Percentiles rank a stretch among this genome's conserved stretches.
Conservation (phyloP, 2,329 filamentous ascomycete species). For the Emergomyces orientalis region DNA sequence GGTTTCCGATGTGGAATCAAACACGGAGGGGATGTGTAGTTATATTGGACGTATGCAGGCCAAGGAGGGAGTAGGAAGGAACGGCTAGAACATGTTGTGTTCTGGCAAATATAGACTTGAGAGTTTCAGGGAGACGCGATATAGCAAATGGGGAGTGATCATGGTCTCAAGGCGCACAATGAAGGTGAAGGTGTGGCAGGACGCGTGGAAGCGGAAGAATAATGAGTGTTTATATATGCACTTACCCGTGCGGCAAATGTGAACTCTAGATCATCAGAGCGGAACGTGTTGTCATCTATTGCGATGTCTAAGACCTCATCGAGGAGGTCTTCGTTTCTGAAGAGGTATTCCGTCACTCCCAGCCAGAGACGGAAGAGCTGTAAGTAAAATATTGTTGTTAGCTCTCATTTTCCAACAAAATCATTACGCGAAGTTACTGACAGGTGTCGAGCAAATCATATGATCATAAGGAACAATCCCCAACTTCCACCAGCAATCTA, state of each 20-base stretch:
- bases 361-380: slow-evolving; percentile 88
- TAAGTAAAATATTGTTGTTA: neutral
- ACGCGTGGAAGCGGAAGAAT: neutral
- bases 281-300: slow-evolving; percentile 80
- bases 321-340: slow-evolving; percentile 69
- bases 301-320: slow-evolving; percentile 79
- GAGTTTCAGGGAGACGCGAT: neutral
- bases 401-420: neutral
- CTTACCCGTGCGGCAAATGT: slow-evolving; percentile 78
- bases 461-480: slow-evolving; percentile 96
- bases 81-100: neutral
- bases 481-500: slow-evolving; percentile 94
- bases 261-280: slow-evolving; percentile 94
- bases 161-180: neutral
- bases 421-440: slow-evolving; percentile 30
- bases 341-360: slow-evolving; percentile 93
- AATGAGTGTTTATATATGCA: slow-evolving; percentile 10
- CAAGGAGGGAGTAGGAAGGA: neutral
- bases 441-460: slow-evolving; percentile 97
- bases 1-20: slow-evolving; percentile 3
- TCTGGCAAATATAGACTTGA: neutral
- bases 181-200: neutral
- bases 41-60: neutral
- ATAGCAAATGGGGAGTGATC: neutral
- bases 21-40: neutral